These are phyloP conservation scores for Xylaria intraflava DNA, from an alignment of 495 filamentous ascomycete species.

Conservation along the genomic window DNA sequence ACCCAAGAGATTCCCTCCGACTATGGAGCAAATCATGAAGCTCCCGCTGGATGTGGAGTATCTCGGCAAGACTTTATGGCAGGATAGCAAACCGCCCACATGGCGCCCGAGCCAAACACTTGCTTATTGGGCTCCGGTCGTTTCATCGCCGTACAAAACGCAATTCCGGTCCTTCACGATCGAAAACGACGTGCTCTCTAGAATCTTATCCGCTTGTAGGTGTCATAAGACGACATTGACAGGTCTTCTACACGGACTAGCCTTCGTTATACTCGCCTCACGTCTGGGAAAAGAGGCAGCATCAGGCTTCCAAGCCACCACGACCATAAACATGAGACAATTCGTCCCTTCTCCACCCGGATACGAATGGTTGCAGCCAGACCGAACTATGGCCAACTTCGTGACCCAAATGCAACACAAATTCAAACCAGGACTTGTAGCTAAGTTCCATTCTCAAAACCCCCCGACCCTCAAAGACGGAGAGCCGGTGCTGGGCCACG, in stretches of 20 bases:
- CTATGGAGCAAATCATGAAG: conserved; percentile 2
- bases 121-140: conserved; percentile 9
- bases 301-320: background rate
- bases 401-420: conserved; percentile 11
- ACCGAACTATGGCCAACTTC: conserved; percentile 13
- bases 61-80: background rate
- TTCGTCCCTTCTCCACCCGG: conserved; percentile 9
- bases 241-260: conserved; percentile 19
- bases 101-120: background rate
- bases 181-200: conserved; percentile 1
- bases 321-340: conserved; percentile 9
- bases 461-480: background rate
- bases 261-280: conserved; percentile 10
- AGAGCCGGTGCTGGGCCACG: background rate
- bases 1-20: background rate
- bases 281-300: conserved; percentile 7
- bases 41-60: conserved; percentile 3
- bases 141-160: conserved; percentile 13
- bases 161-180: conserved; percentile 14
- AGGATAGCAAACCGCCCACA: conserved; percentile 1
- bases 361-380: conserved; percentile 10
- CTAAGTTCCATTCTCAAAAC: conserved; percentile 3
- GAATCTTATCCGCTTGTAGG: conserved; percentile 15
- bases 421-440: conserved; percentile 6
- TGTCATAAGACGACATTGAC: conserved; percentile 19